Conservation (phyloP, 2,329 filamentous ascomycete species). For the Hypocreales sp. region DNA sequence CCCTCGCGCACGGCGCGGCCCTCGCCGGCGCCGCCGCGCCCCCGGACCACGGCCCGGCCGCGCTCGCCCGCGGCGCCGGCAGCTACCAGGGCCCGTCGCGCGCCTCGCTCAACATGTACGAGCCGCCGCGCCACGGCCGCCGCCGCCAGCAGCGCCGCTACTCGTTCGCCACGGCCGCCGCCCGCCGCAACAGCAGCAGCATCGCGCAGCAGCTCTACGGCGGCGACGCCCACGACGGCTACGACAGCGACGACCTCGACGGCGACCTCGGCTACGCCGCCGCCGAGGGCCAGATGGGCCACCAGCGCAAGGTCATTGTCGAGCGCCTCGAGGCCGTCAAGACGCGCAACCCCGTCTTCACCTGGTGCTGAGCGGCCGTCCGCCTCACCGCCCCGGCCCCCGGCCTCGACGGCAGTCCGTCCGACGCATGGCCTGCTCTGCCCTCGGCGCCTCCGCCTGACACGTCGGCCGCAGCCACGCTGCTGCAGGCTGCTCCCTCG, state of each 20-base stretch:
- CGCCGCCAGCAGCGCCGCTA: conserved; percentile 34
- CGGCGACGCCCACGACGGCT: conserved; percentile 35
- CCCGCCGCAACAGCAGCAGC: conserved; percentile 30
- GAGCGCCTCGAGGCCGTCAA: conserved; percentile 93
- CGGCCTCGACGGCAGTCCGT: too few relatives aligned
- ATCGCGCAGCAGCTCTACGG: conserved; percentile 38
- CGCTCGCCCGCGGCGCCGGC: conserved; percentile 4
- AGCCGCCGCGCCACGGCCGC: conserved; percentile 24
- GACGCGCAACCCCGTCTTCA: conserved; percentile 89
- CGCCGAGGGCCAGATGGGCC: conserved; percentile 84
- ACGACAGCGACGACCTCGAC: conserved; percentile 64
- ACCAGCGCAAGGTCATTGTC: conserved; percentile 87
- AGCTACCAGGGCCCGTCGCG: conserved; percentile 27
- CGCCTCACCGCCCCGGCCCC: too few relatives aligned
- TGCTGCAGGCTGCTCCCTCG: too few relatives aligned
- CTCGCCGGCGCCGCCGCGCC: background rate
- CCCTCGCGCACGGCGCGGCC: conserved; percentile 2
- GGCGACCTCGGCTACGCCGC: conserved; percentile 91
- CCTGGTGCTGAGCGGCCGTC: conserved; percentile 68
- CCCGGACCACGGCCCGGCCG: background rate
- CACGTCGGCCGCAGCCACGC: too few relatives aligned
- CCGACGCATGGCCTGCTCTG: too few relatives aligned
- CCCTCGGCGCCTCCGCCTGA: too few relatives aligned
- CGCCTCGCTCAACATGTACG: conserved; percentile 23
- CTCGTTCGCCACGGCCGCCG: conserved; percentile 34